phyloP scores from a whole-genome alignment of 2,329 filamentous ascomycete genomes.

The Amphichorda felina region DNA sequence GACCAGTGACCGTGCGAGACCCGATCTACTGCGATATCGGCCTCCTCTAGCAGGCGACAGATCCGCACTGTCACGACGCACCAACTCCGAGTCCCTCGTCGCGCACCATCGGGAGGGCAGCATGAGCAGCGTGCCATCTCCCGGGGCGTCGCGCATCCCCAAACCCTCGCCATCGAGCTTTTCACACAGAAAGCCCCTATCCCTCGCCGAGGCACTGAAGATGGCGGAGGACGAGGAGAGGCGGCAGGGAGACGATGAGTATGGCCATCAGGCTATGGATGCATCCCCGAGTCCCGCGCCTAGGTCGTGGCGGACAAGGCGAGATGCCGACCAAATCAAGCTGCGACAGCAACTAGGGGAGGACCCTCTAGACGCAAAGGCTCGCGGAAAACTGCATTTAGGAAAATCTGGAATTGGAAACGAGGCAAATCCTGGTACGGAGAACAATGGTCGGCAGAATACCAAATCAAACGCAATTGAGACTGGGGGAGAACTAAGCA shows the following conservation, averaged over 20 bases:
- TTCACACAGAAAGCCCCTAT: constrained; percentile 20
- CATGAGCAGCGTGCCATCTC: constrained; percentile 11
- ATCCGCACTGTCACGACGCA: constrained; percentile 8
- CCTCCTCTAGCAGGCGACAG: too few species aligned
- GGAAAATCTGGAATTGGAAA: not conserved
- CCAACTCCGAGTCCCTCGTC: constrained; percentile 12
- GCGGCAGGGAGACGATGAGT: constrained; percentile 6
- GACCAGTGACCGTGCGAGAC: not conserved
- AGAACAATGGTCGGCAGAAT: too few species aligned
- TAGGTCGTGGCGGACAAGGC: constrained; percentile 25
- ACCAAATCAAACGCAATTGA: not conserved
- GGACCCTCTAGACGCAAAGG: constrained; percentile 18
- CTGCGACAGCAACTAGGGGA: constrained; percentile 14
- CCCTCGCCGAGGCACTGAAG: constrained; percentile 28
- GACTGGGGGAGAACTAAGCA: constrained; percentile 1
- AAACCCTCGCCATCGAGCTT: constrained; percentile 14
- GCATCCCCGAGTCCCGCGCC: constrained; percentile 41
- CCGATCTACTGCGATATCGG: not conserved
- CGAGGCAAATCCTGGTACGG: too few species aligned
- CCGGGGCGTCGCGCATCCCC: constrained; percentile 21
- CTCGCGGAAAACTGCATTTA: constrained; percentile 4
- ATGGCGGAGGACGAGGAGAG: constrained; percentile 16
- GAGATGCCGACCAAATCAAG: constrained; percentile 17
- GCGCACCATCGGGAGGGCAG: constrained; percentile 7
- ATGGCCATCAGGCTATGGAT: constrained; percentile 16